A percentile compares a stretch with the other conserved stretches of the same genome.
Evolutionary conservation across 2,329 filamentous ascomycete species (phyloP).

Genomic region (Cladosporium sp.): DNA sequence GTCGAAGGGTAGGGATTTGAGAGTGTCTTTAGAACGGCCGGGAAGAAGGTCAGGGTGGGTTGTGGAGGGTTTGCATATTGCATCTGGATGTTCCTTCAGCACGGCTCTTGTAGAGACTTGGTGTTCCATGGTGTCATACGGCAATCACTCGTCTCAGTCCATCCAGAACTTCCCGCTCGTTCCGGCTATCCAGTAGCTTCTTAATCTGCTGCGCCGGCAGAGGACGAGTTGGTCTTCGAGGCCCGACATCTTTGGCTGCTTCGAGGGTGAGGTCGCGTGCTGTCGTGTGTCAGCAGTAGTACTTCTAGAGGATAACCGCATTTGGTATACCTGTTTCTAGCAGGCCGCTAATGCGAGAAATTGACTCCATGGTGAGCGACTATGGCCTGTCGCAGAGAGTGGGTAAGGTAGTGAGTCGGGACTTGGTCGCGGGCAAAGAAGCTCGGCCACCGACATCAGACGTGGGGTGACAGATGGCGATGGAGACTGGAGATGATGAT

Average conservation of each 20-base stretch:
- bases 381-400: constrained; percentile 13
- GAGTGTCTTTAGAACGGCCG: constrained; percentile 97
- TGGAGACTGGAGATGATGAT: not conserved
- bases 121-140: constrained; percentile 52
- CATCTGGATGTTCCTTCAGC: constrained; percentile 61
- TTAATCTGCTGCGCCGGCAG: constrained; percentile 83
- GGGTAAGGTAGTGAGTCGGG: not conserved
- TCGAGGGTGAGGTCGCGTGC: constrained; percentile 97
- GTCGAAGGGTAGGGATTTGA: constrained; percentile 91
- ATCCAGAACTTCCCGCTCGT: constrained; percentile 89
- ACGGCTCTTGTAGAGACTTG: constrained; percentile 8
- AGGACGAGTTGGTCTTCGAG: constrained; percentile 59
- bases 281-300: constrained; percentile 41
- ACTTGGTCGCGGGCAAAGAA: not conserved
- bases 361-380: constrained; percentile 75
- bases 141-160: constrained; percentile 85
- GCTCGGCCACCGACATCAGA: constrained; percentile 7
- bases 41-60: constrained; percentile 89
- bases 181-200: constrained; percentile 89
- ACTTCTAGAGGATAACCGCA: constrained; percentile 47
- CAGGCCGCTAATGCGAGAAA: constrained; percentile 88
- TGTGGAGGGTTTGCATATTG: constrained; percentile 90
- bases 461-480: constrained; percentile 1
- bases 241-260: constrained; percentile 83
- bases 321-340: constrained; percentile 79